Conservation (phyloP, 2,329 filamentous ascomycete species). For the Ustilaginoidea virens region DNA sequence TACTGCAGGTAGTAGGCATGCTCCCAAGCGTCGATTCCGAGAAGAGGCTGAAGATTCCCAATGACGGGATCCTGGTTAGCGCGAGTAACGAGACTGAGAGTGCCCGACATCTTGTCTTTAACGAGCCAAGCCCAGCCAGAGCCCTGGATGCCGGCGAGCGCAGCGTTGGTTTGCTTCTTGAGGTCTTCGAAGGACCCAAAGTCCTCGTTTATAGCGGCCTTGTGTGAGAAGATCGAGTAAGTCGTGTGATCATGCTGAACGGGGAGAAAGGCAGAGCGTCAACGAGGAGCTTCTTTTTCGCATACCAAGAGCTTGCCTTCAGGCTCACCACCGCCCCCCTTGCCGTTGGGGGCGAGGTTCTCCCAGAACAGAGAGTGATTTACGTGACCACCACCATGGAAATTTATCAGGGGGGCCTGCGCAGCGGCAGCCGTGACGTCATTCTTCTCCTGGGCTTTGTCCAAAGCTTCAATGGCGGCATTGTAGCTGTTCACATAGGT, state of each 20-base stretch:
- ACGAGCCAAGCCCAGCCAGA: constrained; percentile 87
- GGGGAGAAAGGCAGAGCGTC: constrained; percentile 23
- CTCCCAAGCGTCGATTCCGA: constrained; percentile 92
- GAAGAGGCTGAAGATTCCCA: constrained; percentile 64
- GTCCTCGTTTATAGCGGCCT: constrained; percentile 44
- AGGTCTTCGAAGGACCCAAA: constrained; percentile 54
- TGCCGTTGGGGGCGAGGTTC: constrained; percentile 55
- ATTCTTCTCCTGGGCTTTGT: constrained; percentile 47
- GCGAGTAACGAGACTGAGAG: constrained; percentile 51
- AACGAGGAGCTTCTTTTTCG: background rate
- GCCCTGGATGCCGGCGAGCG: constrained; percentile 64
- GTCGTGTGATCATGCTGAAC: too few relatives aligned
- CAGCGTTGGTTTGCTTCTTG: constrained; percentile 49
- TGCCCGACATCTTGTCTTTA: constrained; percentile 48
- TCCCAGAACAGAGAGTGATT: constrained; percentile 84
- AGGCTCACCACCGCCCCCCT: constrained; percentile 45
- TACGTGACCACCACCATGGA: constrained; percentile 74
- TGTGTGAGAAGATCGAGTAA: background rate
- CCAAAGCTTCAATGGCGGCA: constrained; percentile 57
- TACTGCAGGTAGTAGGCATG: constrained; percentile 94
- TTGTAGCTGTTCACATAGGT: constrained; percentile 89
- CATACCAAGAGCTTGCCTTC: constrained; percentile 42
- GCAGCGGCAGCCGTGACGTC: constrained; percentile 35
- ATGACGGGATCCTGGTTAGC: constrained; percentile 83
- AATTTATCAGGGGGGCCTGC: constrained; percentile 46